Base-by-base conservation (phyloP, 148 eudicot species). In the Vaccinium macrocarpon region DNA sequence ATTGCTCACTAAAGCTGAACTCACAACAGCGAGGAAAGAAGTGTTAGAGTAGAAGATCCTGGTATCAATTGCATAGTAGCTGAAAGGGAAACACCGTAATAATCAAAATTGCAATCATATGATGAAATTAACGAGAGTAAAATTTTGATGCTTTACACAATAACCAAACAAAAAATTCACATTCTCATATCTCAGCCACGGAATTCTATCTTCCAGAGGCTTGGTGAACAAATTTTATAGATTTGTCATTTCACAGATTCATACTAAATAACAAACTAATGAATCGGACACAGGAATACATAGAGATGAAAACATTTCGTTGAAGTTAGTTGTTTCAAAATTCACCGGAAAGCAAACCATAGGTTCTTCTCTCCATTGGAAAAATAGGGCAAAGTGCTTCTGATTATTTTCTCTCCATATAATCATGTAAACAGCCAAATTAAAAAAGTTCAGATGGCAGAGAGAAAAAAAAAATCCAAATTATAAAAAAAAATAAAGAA, bases 1-100 rank as follows among this genome's bases (percentile, higher is more conserved):
- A 48, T 71, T 32, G 50, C 1, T 52, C 23, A 19, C 15, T 27
- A 27, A 57, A 75, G 71, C 85, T 83, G 72, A 75, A 73, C 68
- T 23, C 80, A 59, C 32, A 23, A 42, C 23, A 83, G 46, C 2
- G 57, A 35, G 79, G 13, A 56, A 74, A 66, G 21, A 14, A 66
- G n/a, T 16, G 23, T 68, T 19, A 29, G 51, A 23, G 10, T 75
- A 53, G 78, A 75, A 75, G 78, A 38, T 75, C 18, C n/a, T 21
- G 78, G 55, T 19, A 21, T 48, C 53, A 82, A 82, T 18, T 8
- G 2, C 57, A 12, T 56, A 18, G 62, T 14, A 71, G 1, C 21
- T 32, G 76, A 13, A 66, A 32, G 8, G 6, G 19, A 32, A 71
- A 32, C 18, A 15, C 48, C 21, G 15, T 32, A 71, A 32, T 15